Base-by-base conservation (phyloP, 805 yeast species). In the Ogataea haglerorum region DNA sequence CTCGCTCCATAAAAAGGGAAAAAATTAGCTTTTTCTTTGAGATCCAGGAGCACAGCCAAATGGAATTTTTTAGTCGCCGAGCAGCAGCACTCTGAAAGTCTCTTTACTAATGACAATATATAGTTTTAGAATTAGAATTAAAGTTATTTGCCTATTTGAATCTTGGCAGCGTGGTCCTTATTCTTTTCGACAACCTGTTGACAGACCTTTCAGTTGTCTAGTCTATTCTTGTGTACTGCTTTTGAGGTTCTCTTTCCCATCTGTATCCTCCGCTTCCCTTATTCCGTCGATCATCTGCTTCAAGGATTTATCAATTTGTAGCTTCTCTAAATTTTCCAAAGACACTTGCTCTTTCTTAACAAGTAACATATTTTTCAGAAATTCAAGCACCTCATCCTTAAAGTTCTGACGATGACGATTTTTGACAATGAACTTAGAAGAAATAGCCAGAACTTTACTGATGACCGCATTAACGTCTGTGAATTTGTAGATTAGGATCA, bases 401-500 rank as follows among this genome's bases (percentile, higher is more conserved):
- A 54, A 57, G 28, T 46, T 42, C 14, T 46, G 47, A 38, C 51
- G 58, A 28, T 46, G 45, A 10, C 43, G 35, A 29, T 57, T 52
- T 36, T 50, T 55, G 13, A 36, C 38, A 22, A 61, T 21, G 29
- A 60, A 47, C 34, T 55, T 61, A 33, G 64, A 51, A 2, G 53
- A 51, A 9, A 61, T 21, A 4, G 52, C 47, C 32, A 63, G 43
- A 9, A 63, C 32, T 34, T 57, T 58, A 10, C 58, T 52, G 8
- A 59, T 58, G 12, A 52, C 52, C 7, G 34, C 32, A 30, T 52
- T 54, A 21, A 55, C 35, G 29, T 60, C 46, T n/a, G 43, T 41
- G 34, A 57, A 53, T 7, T 62, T 49, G 27, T 60, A 57, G 14
- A 59, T 61, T 47, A 64, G 56, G 31, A 75, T 24, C 57, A 67